Conservation (phyloP, 1,284 basidiomycete genomes). For the Fomitopsis schrenkii region DNA sequence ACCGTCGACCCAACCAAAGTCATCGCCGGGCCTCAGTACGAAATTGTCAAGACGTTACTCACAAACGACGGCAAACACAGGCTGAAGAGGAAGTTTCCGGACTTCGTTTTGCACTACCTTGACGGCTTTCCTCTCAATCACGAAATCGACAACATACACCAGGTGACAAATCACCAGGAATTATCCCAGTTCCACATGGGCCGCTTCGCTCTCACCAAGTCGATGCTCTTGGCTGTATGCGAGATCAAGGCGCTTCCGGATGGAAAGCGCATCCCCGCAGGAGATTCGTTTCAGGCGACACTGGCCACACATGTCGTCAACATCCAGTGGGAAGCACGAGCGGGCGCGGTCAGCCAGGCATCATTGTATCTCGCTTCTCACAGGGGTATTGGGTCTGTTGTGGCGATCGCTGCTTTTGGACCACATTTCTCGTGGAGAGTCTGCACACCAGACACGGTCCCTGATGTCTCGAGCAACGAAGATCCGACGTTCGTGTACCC, state of each 20-base stretch:
- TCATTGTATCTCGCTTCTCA: not conserved
- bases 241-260: not conserved
- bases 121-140: not conserved
- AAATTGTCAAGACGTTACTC: not conserved
- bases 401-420: not conserved
- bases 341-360: not conserved
- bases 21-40: not conserved
- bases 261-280: not conserved
- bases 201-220: not conserved
- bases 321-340: not conserved
- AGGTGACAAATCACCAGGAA: not conserved
- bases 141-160: not conserved
- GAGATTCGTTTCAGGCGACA: not conserved
- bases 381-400: not conserved
- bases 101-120: not conserved
- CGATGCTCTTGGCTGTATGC: not conserved
- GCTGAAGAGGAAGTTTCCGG: not conserved
- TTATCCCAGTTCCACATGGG: not conserved
- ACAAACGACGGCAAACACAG: not conserved
- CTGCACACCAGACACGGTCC: not conserved
- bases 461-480: not conserved
- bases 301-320: too few relatives aligned
- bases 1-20: not conserved
- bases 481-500: not conserved
- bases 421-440: not conserved